These are phyloP conservation scores for Nakazawaea peltata DNA, from an alignment of 805 yeast genomes.

Conservation along the genomic window DNA sequence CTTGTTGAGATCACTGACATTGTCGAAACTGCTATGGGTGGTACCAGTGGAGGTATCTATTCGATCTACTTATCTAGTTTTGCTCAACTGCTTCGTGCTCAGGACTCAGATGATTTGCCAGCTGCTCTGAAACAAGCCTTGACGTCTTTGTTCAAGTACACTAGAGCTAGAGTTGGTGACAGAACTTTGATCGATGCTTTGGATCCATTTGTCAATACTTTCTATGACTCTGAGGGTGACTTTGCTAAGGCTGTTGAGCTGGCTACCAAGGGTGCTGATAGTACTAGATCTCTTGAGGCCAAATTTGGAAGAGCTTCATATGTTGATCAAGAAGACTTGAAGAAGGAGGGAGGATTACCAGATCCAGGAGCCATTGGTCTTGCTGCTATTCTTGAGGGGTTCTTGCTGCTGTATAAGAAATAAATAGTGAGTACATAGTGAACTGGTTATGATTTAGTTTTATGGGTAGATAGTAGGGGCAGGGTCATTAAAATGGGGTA, in stretches of 20 bases:
- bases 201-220: constrained; percentile 73
- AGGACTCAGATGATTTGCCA: constrained; percentile 36
- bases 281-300: constrained; percentile 69
- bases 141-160: constrained; percentile 71
- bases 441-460: not conserved
- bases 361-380: constrained; percentile 96
- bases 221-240: constrained; percentile 37
- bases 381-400: constrained; percentile 48
- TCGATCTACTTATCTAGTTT: constrained; percentile 79
- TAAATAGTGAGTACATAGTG: not conserved
- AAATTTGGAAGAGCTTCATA: constrained; percentile 92
- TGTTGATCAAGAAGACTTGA: constrained; percentile 56
- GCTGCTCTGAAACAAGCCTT: constrained; percentile 51
- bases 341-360: constrained; percentile 64
- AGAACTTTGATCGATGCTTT: constrained; percentile 85
- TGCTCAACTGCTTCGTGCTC: constrained; percentile 41
- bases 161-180: constrained; percentile 84
- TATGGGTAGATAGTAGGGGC: too few species aligned
- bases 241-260: constrained; percentile 55
- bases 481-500: too few species aligned
- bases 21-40: constrained; percentile 90
- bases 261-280: constrained; percentile 68
- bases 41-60: constrained; percentile 92
- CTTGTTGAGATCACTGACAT: constrained; percentile 70
- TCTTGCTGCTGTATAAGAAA: constrained; percentile 10